phyloP scores from a whole-genome alignment of 192 early-diverging fungal species.

The Umbelopsis isabellina region DNA sequence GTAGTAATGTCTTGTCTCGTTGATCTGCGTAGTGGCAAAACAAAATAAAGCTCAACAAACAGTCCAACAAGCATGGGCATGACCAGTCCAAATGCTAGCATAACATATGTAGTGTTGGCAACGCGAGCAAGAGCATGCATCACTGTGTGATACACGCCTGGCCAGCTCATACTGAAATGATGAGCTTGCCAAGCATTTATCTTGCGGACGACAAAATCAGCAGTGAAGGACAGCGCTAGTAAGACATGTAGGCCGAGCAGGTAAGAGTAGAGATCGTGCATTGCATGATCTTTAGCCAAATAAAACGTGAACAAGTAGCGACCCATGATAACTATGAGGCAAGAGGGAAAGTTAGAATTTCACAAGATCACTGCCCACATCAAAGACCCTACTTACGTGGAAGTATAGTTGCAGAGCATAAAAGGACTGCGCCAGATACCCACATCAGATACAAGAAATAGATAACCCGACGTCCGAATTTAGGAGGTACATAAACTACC shows the following conservation, averaged over 20 bases:
- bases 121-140: background rate
- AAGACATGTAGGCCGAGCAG: slow-evolving; percentile 69
- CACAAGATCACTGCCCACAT: background rate
- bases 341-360: slow-evolving; percentile 19
- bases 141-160: background rate
- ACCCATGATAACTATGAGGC: slow-evolving; percentile 59
- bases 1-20: slow-evolving; percentile 25
- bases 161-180: slow-evolving; percentile 21
- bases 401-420: slow-evolving; percentile 50
- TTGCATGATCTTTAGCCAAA: slow-evolving; percentile 50
- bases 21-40: slow-evolving; percentile 56
- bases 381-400: slow-evolving; percentile 42
- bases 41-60: slow-evolving; percentile 74
- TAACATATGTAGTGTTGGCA: slow-evolving; percentile 47
- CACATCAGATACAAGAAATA: slow-evolving; percentile 58
- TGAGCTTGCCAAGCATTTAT: slow-evolving; percentile 15
- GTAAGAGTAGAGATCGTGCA: slow-evolving; percentile 83
- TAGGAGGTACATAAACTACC: slow-evolving; percentile 82
- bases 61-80: slow-evolving; percentile 71
- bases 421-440: slow-evolving; percentile 53
- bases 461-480: slow-evolving; percentile 56
- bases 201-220: slow-evolving; percentile 39
- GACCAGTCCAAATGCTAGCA: slow-evolving; percentile 58
- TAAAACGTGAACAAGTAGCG: slow-evolving; percentile 50
- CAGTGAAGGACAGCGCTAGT: slow-evolving; percentile 22